phyloP scores from a whole-genome alignment of 169 alveolate genomes.

The Cryptosporidium baileyi region DNA sequence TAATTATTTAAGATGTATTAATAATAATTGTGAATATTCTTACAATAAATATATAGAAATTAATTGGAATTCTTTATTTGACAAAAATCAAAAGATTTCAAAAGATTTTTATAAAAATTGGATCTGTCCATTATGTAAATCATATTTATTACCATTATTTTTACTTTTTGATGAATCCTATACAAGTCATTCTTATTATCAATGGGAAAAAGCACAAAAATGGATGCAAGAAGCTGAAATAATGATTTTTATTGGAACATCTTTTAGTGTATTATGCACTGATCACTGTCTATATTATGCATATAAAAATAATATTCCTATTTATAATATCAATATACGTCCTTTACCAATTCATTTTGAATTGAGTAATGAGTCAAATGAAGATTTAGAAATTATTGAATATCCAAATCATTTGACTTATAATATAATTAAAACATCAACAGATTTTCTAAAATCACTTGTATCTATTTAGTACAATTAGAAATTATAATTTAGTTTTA shows the following conservation, averaged over 20 bases:
- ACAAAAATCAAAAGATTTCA: neutral
- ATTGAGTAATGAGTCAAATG: neutral
- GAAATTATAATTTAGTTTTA: no score
- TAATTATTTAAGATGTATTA: constrained; percentile 37
- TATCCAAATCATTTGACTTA: constrained; percentile 14
- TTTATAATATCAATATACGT: constrained; percentile 45
- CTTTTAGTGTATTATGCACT: constrained; percentile 63
- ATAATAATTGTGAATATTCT: constrained; percentile 20
- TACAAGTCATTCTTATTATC: constrained; percentile 37
- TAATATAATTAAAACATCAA: constrained; percentile 41
- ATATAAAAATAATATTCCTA: constrained; percentile 42
- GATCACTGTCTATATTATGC: constrained; percentile 23
- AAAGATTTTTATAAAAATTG: constrained; percentile 12
- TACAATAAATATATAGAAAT: neutral
- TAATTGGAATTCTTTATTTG: neutral
- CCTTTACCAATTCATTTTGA: constrained; percentile 37
- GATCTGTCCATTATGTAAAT: constrained; percentile 25
- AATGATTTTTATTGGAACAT: constrained; percentile 60
- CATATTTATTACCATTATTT: constrained; percentile 6
- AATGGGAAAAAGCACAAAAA: constrained; percentile 53
- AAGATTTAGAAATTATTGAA: constrained; percentile 4
- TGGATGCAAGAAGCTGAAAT: constrained; percentile 67
- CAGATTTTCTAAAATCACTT: constrained; percentile 16
- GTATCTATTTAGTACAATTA: neutral
- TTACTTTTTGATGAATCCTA: constrained; percentile 57